Evolutionary conservation across 176 grass and related monocot species (phyloP).

Genomic region (Lolium multiflorum): DNA sequence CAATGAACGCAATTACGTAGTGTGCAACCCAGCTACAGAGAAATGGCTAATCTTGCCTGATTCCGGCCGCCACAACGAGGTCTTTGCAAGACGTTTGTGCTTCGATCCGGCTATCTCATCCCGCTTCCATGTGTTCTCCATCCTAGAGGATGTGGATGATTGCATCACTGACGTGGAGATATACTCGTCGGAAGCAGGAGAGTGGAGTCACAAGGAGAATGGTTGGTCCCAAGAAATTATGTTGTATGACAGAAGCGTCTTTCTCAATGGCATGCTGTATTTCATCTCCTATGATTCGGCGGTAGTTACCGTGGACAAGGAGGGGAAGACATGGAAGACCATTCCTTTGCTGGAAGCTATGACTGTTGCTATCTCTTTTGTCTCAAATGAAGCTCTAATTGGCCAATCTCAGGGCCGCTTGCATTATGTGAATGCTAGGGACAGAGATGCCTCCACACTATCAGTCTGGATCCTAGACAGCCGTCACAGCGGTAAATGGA

Average conservation of each 20-base stretch:
- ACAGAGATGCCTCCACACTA: neutral
- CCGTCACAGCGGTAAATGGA: neutral
- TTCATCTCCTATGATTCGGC: neutral
- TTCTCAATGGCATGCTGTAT: neutral
- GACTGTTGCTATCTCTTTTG: neutral
- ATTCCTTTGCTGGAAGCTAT: neutral
- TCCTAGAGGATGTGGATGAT: neutral
- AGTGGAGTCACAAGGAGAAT: neutral
- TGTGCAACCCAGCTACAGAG: constrained; percentile 1
- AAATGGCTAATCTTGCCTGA: neutral
- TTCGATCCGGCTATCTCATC: neutral
- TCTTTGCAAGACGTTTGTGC: neutral
- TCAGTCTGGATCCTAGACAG: neutral
- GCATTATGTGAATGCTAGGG: neutral
- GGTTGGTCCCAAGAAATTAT: neutral
- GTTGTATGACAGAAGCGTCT: neutral
- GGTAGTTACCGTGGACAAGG: neutral
- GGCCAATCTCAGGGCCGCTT: neutral
- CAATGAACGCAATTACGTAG: neutral
- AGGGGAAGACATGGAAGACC: constrained; percentile 10
- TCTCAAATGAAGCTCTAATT: neutral
- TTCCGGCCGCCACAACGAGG: neutral
- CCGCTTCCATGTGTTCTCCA: neutral
- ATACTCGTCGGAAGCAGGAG: constrained; percentile 8
- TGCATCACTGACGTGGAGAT: neutral